phyloP scores from a whole-genome alignment of 1,284 basidiomycete species.

The Agroathelia rolfsii region DNA sequence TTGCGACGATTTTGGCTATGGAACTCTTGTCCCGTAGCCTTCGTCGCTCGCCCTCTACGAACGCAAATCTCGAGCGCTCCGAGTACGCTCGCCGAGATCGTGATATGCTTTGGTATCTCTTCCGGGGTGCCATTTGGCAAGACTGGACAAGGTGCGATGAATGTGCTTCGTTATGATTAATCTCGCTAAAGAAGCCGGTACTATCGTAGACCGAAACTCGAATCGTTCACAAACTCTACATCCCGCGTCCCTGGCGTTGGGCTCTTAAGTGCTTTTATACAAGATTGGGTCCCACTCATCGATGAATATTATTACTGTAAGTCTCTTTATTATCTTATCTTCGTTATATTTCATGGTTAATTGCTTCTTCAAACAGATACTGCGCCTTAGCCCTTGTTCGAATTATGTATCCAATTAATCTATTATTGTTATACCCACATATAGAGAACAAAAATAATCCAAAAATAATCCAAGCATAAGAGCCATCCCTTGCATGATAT shows the following conservation, averaged over 20 bases:
- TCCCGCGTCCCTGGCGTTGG: constrained; percentile 65
- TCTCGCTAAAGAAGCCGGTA: constrained; percentile 22
- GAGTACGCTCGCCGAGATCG: constrained; percentile 80
- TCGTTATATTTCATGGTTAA: constrained; percentile 28
- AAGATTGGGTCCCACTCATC: constrained; percentile 89
- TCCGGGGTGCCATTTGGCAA: constrained; percentile 86
- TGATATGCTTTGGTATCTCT: constrained; percentile 76
- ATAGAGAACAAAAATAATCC: neutral
- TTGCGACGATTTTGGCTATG: constrained; percentile 48
- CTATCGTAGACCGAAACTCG: constrained; percentile 59
- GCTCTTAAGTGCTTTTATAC: constrained; percentile 66
- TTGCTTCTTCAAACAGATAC: constrained; percentile 31
- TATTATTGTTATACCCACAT: neutral
- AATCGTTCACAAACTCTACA: constrained; percentile 48
- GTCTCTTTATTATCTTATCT: constrained; percentile 23
- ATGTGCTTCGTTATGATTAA: constrained; percentile 21
- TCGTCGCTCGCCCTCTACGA: constrained; percentile 51
- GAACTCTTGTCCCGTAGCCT: constrained; percentile 60
- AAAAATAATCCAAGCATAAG: no score
- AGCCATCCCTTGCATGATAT: neutral
- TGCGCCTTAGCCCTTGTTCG: constrained; percentile 22
- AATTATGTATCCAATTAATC: constrained; percentile 1
- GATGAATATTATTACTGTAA: constrained; percentile 94
- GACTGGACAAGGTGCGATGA: constrained; percentile 70
- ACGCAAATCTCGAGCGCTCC: constrained; percentile 55